phyloP scores from a whole-genome alignment of 805 yeast genomes.

The Helenozyma rhizophorensis region DNA sequence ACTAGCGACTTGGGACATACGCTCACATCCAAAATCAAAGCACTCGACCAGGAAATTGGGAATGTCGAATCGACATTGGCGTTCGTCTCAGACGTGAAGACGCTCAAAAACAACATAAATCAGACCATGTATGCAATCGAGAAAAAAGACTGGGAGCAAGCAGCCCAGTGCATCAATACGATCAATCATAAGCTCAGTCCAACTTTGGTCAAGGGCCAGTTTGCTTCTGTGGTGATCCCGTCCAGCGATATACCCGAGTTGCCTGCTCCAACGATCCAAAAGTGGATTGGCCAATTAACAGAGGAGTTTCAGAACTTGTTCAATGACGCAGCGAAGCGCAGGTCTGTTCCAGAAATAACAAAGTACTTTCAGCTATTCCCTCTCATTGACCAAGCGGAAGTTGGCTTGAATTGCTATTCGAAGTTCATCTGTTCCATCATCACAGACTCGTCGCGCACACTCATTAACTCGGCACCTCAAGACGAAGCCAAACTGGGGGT shows the following conservation, averaged over 20 bases:
- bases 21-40: conserved; percentile 64
- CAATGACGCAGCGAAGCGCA: conserved; percentile 59
- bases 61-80: conserved; percentile 58
- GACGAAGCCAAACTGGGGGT: conserved; percentile 40
- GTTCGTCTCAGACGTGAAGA: conserved; percentile 62
- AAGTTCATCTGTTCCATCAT: conserved; percentile 82
- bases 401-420: conserved; percentile 79
- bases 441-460: conserved; percentile 67
- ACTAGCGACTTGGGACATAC: conserved; percentile 64
- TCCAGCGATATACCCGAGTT: conserved; percentile 78
- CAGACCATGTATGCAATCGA: conserved; percentile 68
- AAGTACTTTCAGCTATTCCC: conserved; percentile 85
- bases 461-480: conserved; percentile 42
- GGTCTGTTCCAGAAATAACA: conserved; percentile 68
- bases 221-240: conserved; percentile 80
- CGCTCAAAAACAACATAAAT: conserved; percentile 60
- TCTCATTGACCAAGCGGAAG: conserved; percentile 62
- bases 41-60: conserved; percentile 65
- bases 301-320: conserved; percentile 59
- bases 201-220: conserved; percentile 53
- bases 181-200: conserved; percentile 45
- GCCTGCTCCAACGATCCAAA: conserved; percentile 54
- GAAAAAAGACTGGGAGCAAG: conserved; percentile 66
- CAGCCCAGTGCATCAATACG: conserved; percentile 60
- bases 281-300: conserved; percentile 59